A percentile compares a stretch with the other conserved stretches of the same genome.
Evolutionary conservation across 495 filamentous ascomycete genomes (phyloP).

Genomic region (Filosporella fistucella): DNA sequence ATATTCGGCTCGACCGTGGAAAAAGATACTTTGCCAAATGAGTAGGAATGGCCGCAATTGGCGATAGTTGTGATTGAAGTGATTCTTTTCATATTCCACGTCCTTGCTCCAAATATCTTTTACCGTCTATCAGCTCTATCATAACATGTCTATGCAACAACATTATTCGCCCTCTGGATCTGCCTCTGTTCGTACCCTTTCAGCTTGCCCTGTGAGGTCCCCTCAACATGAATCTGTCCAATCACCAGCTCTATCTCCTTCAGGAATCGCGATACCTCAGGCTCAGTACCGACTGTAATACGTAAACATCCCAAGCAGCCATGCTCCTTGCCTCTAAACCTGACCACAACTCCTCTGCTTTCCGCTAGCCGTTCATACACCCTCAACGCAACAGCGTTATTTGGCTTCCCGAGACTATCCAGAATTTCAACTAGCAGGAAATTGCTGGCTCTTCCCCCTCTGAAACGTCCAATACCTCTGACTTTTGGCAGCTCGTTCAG

Average conservation of each 20-base stretch:
- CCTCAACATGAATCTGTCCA: slow-evolving; percentile 36
- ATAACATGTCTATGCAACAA: slow-evolving; percentile 24
- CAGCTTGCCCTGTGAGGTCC: slow-evolving; percentile 21
- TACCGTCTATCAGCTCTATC: too few relatives aligned
- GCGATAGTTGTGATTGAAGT: too few relatives aligned
- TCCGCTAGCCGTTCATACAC: slow-evolving; percentile 85
- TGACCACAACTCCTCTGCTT: slow-evolving; percentile 82
- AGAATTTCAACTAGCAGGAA: slow-evolving; percentile 89
- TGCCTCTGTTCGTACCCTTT: too few relatives aligned
- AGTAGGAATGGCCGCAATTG: too few relatives aligned
- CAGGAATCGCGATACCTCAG: slow-evolving; percentile 76
- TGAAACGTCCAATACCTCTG: slow-evolving; percentile 72
- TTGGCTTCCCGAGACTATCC: slow-evolving; percentile 63
- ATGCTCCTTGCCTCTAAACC: slow-evolving; percentile 87
- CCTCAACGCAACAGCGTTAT: slow-evolving; percentile 70
- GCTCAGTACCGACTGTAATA: slow-evolving; percentile 87
- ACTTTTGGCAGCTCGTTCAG: slow-evolving; percentile 69
- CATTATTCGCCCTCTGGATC: slow-evolving; percentile 28
- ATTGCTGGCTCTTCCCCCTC: slow-evolving; percentile 77
- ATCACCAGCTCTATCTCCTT: slow-evolving; percentile 60
- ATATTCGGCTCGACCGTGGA: too few relatives aligned
- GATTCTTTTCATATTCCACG: too few relatives aligned
- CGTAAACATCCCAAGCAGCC: slow-evolving; percentile 86
- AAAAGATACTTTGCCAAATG: too few relatives aligned
- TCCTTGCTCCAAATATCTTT: too few relatives aligned